Evolutionary conservation across 139 green algal species (phyloP), one percentile per base, ranked within the genome.

Genomic region (Pseudopediastrum boryanum): DNA sequence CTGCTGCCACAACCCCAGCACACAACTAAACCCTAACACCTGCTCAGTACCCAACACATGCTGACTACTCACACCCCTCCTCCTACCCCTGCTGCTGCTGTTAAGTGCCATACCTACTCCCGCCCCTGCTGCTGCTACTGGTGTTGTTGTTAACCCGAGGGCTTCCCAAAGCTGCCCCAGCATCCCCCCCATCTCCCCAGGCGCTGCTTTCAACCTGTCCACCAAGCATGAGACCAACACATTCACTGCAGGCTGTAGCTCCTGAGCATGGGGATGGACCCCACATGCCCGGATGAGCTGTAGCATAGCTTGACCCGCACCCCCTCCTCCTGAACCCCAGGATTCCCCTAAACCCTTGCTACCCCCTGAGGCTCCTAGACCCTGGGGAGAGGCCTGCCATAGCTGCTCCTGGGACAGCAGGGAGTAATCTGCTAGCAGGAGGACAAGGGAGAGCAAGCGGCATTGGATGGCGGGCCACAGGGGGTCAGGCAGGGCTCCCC

Each of bases 131-230:
- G 42, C 35, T 59, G 50, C 50, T 69, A 36, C 10, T 54, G 33
- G 19, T 39, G 31, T 33, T 58, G 48, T 42, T 27, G 61, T 51
- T 16, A 88, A 36, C 35, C 83, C 83, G 25, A 88, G 35, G 9
- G 83, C 75, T n/a, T 85, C 78, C 78, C 83, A 88, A 2, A 88
- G 74, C 25, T 65, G 42, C 33, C 73, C 65, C 68, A 88, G 73
- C 52, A 83, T 38, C 46, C 2, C n/a, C n/a, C n/a, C 27, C 19
- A 79, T 33, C 38, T 83, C 54, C 25, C 39, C 23, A 27, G 83
- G 83, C 38, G 74, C 68, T n/a, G 74, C 58, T 59, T 51, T 75
- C 12, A 85, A 27, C 0, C 78, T 51, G 39, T 85, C 78, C 21
- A 77, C 69, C 62, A 88, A n/a, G 36, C 85, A 52, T 13, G 35